These are phyloP conservation scores for Silene coronaria DNA, from an alignment of 179 eudicot species.

Conservation along the genomic window DNA sequence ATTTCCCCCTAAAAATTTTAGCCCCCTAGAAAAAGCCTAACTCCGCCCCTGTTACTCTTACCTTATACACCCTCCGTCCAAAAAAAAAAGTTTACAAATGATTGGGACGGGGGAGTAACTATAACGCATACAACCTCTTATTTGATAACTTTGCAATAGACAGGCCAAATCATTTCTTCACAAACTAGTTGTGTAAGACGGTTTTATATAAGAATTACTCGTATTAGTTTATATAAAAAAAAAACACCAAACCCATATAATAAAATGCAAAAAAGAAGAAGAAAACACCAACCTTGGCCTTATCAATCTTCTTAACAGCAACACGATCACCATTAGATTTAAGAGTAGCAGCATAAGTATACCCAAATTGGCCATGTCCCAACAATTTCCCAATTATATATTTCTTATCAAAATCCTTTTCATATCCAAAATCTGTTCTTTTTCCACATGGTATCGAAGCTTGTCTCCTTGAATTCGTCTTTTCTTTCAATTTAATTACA, in stretches of 20 bases:
- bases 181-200: too few species aligned
- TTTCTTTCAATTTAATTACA: constrained; percentile 22
- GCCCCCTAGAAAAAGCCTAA: too few species aligned
- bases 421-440: constrained; percentile 88
- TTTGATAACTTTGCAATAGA: too few species aligned
- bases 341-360: constrained; percentile 79
- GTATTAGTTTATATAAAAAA: too few species aligned
- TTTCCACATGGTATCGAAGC: constrained; percentile 60
- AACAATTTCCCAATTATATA: constrained; percentile 77
- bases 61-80: too few species aligned
- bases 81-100: too few species aligned
- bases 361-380: constrained; percentile 98
- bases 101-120: too few species aligned
- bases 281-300: constrained; percentile 56
- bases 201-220: too few species aligned
- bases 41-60: too few species aligned
- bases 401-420: constrained; percentile 56
- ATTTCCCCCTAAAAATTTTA: too few species aligned
- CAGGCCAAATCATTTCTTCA: too few species aligned
- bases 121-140: too few species aligned
- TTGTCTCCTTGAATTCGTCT: constrained; percentile 26
- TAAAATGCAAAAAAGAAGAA: not conserved
- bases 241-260: not conserved
- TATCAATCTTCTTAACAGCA: constrained; percentile 91
- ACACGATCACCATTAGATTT: constrained; percentile 71